Evolutionary conservation across 768 basidiomycete species (phyloP).

Genomic region (Boletus rubroflammeus): DNA sequence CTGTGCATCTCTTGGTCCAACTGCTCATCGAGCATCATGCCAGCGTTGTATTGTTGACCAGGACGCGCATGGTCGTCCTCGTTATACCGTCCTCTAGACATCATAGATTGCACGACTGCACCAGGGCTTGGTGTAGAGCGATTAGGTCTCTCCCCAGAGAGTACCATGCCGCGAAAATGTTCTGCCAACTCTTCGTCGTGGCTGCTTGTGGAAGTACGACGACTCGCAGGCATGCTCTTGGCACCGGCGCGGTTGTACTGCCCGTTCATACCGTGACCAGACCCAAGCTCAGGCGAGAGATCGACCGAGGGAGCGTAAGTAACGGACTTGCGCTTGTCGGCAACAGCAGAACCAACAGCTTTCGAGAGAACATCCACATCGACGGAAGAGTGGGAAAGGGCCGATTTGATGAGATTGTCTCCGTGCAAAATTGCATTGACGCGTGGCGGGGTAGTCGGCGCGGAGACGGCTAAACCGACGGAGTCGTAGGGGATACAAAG

Average conservation of each 20-base stretch:
- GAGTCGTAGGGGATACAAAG: conserved; percentile 69
- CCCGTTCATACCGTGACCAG: conserved; percentile 41
- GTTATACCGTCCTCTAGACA: conserved; percentile 50
- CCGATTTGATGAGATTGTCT: conserved; percentile 43
- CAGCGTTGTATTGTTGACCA: conserved; percentile 69
- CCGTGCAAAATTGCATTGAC: conserved; percentile 68
- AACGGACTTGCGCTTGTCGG: conserved; percentile 84
- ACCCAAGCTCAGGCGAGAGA: conserved; percentile 63
- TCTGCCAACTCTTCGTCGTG: conserved; percentile 79
- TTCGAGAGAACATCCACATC: conserved; percentile 63
- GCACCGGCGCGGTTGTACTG: conserved; percentile 72
- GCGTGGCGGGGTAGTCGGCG: conserved; percentile 84
- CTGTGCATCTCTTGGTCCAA: conserved; percentile 94
- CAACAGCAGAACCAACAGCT: conserved; percentile 61
- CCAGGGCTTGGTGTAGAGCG: conserved; percentile 54
- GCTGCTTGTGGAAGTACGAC: conserved; percentile 83
- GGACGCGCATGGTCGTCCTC: conserved; percentile 59
- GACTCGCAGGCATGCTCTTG: conserved; percentile 91
- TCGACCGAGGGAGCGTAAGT: conserved; percentile 78
- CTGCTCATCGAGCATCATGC: conserved; percentile 91
- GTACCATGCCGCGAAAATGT: conserved; percentile 68
- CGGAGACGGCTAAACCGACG: conserved; percentile 74
- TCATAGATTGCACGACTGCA: conserved; percentile 49
- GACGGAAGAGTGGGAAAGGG: conserved; percentile 47
- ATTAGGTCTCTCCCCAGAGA: conserved; percentile 59